Conservation (phyloP, 2,329 filamentous ascomycete genomes). For the Xylaria sp. region DNA sequence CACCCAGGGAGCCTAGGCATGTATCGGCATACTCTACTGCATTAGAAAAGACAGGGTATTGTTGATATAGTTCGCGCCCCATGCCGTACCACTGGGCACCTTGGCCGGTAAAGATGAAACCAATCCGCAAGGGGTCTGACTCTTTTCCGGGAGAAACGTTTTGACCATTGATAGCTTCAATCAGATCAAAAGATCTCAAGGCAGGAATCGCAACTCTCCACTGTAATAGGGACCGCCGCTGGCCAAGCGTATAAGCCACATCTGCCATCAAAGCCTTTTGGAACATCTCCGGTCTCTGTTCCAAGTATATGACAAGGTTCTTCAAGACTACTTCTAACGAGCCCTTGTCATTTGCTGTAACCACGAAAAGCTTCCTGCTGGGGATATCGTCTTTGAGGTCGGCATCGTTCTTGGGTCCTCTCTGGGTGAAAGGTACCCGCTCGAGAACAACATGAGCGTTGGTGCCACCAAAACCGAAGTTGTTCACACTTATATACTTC, state of each 20-base stretch:
- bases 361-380: slow-evolving; percentile 54
- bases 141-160: slow-evolving; percentile 52
- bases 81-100: slow-evolving; percentile 55
- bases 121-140: slow-evolving; percentile 49
- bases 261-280: slow-evolving; percentile 57
- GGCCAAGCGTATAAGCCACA: slow-evolving; percentile 59
- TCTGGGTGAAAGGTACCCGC: slow-evolving; percentile 50
- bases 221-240: slow-evolving; percentile 56
- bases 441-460: slow-evolving; percentile 48
- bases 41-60: slow-evolving; percentile 51
- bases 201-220: slow-evolving; percentile 58
- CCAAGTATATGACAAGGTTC: slow-evolving; percentile 54
- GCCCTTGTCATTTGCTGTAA: slow-evolving; percentile 55
- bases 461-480: slow-evolving; percentile 48
- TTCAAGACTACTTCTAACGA: slow-evolving; percentile 52
- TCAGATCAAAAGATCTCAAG: slow-evolving; percentile 56
- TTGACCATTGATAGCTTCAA: slow-evolving; percentile 55
- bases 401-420: slow-evolving; percentile 47
- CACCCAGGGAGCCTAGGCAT: slow-evolving; percentile 47
- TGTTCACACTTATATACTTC: slow-evolving; percentile 57
- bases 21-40: slow-evolving; percentile 51
- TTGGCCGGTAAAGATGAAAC: slow-evolving; percentile 57
- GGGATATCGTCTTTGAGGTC: slow-evolving; percentile 48
- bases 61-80: slow-evolving; percentile 54
- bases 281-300: slow-evolving; percentile 56